A percentile compares a stretch with the other conserved stretches of the same genome.
Conservation (phyloP, 805 yeast genomes). For the Yarrowia sp. region DNA sequence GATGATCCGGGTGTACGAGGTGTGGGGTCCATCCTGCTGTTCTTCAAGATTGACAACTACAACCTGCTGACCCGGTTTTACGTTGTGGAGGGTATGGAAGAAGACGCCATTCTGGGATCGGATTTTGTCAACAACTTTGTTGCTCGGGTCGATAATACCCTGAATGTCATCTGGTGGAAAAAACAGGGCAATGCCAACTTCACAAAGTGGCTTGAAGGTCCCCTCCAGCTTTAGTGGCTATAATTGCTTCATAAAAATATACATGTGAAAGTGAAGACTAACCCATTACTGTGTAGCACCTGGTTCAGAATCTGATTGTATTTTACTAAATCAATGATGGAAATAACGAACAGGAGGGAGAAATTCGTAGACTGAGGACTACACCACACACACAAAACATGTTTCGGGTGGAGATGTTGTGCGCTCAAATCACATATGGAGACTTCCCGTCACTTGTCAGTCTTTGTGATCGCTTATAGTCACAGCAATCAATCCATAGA, state of each 20-base stretch:
- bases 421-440: too few species aligned
- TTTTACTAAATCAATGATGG: too few species aligned
- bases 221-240: constrained; percentile 11
- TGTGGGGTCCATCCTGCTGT: constrained; percentile 23
- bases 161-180: constrained; percentile 33
- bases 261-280: background rate
- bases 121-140: constrained; percentile 33
- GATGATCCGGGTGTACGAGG: constrained; percentile 20
- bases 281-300: too few species aligned
- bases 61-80: constrained; percentile 27
- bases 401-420: too few species aligned
- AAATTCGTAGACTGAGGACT: too few species aligned
- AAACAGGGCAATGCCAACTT: constrained; percentile 15
- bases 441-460: too few species aligned
- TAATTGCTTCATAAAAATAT: background rate
- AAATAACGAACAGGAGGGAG: too few species aligned
- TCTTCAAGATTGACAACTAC: constrained; percentile 28
- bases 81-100: constrained; percentile 30
- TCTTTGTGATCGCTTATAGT: background rate
- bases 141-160: constrained; percentile 18
- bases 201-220: constrained; percentile 33
- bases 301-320: too few species aligned
- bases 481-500: too few species aligned
- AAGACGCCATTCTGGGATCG: constrained; percentile 22
- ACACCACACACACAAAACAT: too few species aligned